These are phyloP conservation scores for Candida dendrica DNA, from an alignment of 805 yeast species.

Conservation along the genomic window DNA sequence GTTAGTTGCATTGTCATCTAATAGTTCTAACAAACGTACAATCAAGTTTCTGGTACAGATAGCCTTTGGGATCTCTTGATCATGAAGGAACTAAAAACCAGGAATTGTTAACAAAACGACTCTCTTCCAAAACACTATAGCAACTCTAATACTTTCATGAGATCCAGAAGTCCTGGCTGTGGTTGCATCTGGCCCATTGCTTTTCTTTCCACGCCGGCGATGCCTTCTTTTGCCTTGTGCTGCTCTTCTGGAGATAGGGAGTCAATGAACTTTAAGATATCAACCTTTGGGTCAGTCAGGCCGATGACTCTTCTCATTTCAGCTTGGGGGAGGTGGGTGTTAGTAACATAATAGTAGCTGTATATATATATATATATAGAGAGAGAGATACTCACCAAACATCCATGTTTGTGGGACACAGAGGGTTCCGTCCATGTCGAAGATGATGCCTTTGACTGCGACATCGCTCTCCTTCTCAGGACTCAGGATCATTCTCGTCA, in stretches of 20 bases:
- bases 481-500: conserved; percentile 16
- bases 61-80: conserved; percentile 33
- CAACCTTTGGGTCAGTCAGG: conserved; percentile 34
- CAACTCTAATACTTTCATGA: conserved; percentile 9
- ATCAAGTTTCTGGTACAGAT: conserved; percentile 58
- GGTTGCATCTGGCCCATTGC: conserved; percentile 52
- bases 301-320: conserved; percentile 59
- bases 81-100: conserved; percentile 15
- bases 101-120: conserved; percentile 5
- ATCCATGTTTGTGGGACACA: conserved; percentile 59
- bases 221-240: conserved; percentile 35
- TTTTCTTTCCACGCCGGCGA: conserved; percentile 47
- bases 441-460: conserved; percentile 45
- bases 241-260: conserved; percentile 32
- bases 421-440: conserved; percentile 79
- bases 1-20: neutral
- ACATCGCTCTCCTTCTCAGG: conserved; percentile 19
- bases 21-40: neutral
- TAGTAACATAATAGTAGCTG: no score
- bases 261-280: conserved; percentile 46
- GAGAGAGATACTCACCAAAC: conserved; percentile 36
- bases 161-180: conserved; percentile 12
- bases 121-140: no score
- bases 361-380: no score
- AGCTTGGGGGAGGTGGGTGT: conserved; percentile 13